Evolutionary conservation across 2,329 filamentous ascomycete genomes (phyloP), one percentile per base, ranked within the genome.

Genomic region (Cordyceps militaris): DNA sequence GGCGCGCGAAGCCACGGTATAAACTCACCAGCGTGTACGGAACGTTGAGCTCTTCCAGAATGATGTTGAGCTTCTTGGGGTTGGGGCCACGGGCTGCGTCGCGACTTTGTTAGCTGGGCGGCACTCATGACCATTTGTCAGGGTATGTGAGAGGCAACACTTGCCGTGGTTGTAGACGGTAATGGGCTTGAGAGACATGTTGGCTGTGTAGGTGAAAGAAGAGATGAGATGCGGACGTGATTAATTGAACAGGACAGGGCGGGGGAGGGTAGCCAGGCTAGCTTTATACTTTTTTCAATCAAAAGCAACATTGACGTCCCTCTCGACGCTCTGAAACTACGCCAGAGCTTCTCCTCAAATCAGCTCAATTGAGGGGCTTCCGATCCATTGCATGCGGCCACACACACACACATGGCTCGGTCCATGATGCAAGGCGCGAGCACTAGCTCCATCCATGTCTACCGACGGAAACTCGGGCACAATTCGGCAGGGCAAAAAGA

Each of bases 11-110:
- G 30, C 9, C 23, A 1, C 10, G 9, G 28, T 8, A 2, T 3
- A 21, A 19, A 1, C 47, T 36, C 61, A 68, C 67, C 51, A 62
- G 60, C 21, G 4, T 59, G 50, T 66, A 68, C 16, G 61, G 59
- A 1, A 68, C 28, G 13, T 48, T 60, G 3, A 68, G 59, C 56
- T 67, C 64, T 42, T 66, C 64, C 7, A 66, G 42, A 4, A 65
- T 43, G 10, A 63, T 59, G 53, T 54, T 50, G 52, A 58, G 68
- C 64, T 59, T 57, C 43, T 49, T 53, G 21, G 60, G 60, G 53
- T 61, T 61, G 44, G 58, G 57, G 21, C 60, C 60, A 44, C 60
- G 43, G 11, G 57, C 57, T 58, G 26, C 26, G 21, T n/a, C 14
- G 3, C 34, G 34, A n/a, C n/a, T 10, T 44, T 28, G 43, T 56